phyloP scores from a whole-genome alignment of 2,329 filamentous ascomycete genomes.

The Penicillium sp. region DNA sequence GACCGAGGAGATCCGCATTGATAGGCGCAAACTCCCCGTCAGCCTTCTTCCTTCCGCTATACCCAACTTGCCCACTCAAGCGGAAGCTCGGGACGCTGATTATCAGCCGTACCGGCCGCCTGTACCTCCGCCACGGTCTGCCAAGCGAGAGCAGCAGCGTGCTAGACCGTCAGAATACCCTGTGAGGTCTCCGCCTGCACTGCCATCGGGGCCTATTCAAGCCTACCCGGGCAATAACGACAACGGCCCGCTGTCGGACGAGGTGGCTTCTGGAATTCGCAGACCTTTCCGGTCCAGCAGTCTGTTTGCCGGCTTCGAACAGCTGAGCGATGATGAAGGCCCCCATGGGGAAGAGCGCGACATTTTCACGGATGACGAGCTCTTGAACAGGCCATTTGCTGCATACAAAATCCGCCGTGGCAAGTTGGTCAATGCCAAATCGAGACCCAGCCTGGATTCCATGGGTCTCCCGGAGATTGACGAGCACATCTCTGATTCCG shows the following conservation, averaged over 20 bases:
- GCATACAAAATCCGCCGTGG: constrained; percentile 42
- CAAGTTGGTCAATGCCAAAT: constrained; percentile 39
- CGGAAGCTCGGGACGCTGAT: constrained; percentile 22
- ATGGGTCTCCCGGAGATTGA: constrained; percentile 35
- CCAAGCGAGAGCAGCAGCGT: constrained; percentile 26
- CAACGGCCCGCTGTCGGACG: constrained; percentile 63
- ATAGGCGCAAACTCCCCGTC: constrained; percentile 69
- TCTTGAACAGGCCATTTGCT: constrained; percentile 44
- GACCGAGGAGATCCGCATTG: constrained; percentile 85
- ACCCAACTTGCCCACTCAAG: constrained; percentile 45
- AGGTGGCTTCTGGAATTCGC: constrained; percentile 57
- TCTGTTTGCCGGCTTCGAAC: constrained; percentile 80
- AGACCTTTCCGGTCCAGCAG: constrained; percentile 74
- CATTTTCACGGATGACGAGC: constrained; percentile 43
- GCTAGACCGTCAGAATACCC: constrained; percentile 32
- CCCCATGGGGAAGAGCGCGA: constrained; percentile 25
- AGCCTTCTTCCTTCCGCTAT: constrained; percentile 78
- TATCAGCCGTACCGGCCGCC: constrained; percentile 35
- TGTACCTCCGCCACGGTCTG: constrained; percentile 33
- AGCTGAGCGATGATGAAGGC: constrained; percentile 52
- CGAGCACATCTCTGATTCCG: constrained; percentile 33
- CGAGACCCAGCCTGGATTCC: constrained; percentile 31
- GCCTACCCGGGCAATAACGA: constrained; percentile 76
- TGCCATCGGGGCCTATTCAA: constrained; percentile 51
- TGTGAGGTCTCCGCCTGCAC: constrained; percentile 21